Evolutionary conservation across 371 early-diverging fungal genomes (phyloP).

Genomic region (Syncephalis plumigaleata): DNA sequence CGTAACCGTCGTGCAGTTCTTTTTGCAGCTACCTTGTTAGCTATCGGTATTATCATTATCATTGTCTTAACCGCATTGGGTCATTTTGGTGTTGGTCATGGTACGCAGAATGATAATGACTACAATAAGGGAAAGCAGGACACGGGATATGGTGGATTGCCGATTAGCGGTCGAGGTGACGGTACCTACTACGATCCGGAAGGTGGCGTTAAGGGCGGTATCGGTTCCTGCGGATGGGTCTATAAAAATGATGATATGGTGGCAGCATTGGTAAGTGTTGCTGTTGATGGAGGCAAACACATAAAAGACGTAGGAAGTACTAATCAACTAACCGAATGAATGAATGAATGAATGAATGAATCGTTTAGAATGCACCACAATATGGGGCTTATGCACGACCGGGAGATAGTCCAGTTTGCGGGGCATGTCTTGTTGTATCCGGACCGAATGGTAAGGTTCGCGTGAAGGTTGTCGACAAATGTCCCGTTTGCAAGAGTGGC

Average conservation of each 20-base stretch:
- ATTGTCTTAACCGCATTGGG: too few species aligned
- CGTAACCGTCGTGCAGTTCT: too few species aligned
- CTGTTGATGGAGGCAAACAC: too few species aligned
- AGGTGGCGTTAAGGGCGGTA: not conserved
- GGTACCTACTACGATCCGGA: not conserved
- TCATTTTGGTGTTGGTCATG: too few species aligned
- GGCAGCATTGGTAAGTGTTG: not conserved
- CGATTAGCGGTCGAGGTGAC: not conserved
- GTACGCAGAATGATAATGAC: too few species aligned
- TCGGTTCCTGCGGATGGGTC: not conserved
- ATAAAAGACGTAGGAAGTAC: too few species aligned
- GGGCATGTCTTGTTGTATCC: not conserved
- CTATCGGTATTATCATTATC: too few species aligned
- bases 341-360: too few species aligned
- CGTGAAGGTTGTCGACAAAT: constrained; percentile 7
- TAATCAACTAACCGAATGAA: too few species aligned
- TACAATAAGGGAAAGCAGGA: too few species aligned
- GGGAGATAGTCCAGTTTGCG: not conserved
- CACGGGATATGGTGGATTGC: too few species aligned
- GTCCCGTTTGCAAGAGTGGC: constrained; percentile 33
- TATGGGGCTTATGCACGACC: not conserved
- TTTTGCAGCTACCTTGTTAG: too few species aligned
- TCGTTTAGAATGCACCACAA: not conserved
- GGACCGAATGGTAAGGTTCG: not conserved
- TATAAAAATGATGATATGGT: not conserved